Percentiles rank a stretch among this genome's conserved stretches.
Conservation (phyloP, 176 grass and related monocot genomes). For the Zea luxurians region DNA sequence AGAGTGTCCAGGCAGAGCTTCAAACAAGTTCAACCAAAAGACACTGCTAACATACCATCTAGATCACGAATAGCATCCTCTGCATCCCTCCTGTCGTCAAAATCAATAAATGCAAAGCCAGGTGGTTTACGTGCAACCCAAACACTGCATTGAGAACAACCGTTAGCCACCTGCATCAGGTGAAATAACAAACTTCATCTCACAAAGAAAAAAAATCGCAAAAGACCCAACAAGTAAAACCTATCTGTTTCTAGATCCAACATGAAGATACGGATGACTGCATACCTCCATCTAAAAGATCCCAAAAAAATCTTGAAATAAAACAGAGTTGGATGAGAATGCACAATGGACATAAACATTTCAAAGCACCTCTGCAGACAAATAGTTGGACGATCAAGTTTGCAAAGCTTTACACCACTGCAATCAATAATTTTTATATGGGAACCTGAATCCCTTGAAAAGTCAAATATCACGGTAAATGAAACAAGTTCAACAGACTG, state of each 20-base stretch:
- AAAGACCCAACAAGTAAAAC: neutral
- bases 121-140: conserved; percentile 97
- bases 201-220: neutral
- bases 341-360: neutral
- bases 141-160: conserved; percentile 57
- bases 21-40: neutral
- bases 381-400: neutral
- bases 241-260: neutral
- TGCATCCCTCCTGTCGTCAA: conserved; percentile 86
- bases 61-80: conserved; percentile 88
- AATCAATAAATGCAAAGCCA: conserved; percentile 94
- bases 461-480: neutral
- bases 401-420: neutral
- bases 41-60: conserved; percentile 58
- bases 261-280: neutral
- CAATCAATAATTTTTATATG: neutral
- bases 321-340: neutral
- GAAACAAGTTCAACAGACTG: neutral
- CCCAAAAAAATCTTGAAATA: neutral
- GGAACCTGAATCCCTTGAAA: neutral
- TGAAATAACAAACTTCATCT: neutral
- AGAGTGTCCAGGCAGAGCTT: neutral
- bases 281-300: conserved; percentile 2
- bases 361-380: neutral
- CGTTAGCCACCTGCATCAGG: neutral